phyloP scores from a whole-genome alignment of 75 land plant species.

The Cryptomeria japonica region DNA sequence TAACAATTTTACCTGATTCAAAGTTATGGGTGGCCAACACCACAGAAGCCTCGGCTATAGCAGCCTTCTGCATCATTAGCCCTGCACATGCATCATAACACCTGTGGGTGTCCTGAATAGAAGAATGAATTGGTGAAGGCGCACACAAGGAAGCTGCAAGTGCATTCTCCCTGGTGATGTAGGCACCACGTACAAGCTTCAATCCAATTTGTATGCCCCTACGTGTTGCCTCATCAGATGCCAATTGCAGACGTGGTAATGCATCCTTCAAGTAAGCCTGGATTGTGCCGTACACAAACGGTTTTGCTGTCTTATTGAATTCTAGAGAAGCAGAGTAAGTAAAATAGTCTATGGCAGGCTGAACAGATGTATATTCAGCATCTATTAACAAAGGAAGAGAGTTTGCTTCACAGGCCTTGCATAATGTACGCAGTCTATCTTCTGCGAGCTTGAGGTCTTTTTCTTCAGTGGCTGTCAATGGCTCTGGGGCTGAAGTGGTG shows the following conservation, averaged over 20 bases:
- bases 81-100: conserved; percentile 77
- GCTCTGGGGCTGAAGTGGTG: conserved; percentile 55
- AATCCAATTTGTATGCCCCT: conserved; percentile 62
- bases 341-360: conserved; percentile 90
- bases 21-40: conserved; percentile 88
- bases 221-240: conserved; percentile 47
- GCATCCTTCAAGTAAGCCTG: conserved; percentile 91
- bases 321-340: conserved; percentile 50
- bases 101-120: conserved; percentile 66
- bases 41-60: conserved; percentile 46
- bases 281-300: conserved; percentile 73
- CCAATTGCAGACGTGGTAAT: conserved; percentile 48
- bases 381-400: conserved; percentile 70
- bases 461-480: conserved; percentile 69
- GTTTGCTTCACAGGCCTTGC: conserved; percentile 38
- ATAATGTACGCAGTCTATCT: conserved; percentile 52
- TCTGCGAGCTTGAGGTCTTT: conserved; percentile 45
- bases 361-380: conserved; percentile 81
- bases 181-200: conserved; percentile 95
- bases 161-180: conserved; percentile 61
- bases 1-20: conserved; percentile 58
- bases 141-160: conserved; percentile 57
- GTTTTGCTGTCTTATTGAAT: conserved; percentile 41
- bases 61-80: conserved; percentile 65
- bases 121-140: conserved; percentile 68